Percentiles rank a stretch among this genome's conserved stretches.
Evolutionary conservation across 2,329 filamentous ascomycete genomes (phyloP).

Genomic region (Trichoderma sp.): DNA sequence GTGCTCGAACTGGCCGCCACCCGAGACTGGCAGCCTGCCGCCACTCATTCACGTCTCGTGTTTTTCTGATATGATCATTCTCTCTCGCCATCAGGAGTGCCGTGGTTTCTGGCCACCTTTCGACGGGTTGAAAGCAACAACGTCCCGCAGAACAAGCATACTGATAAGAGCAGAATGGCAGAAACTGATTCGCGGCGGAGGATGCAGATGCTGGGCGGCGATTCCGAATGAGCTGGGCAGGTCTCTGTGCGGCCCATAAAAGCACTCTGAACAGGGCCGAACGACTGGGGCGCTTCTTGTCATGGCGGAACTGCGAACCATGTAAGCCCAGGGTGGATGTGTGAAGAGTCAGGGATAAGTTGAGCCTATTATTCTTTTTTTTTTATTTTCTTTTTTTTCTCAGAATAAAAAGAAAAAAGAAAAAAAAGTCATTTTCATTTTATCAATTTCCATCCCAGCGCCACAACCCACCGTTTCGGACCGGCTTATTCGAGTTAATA

Average conservation of each 20-base stretch:
- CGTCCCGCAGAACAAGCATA: neutral
- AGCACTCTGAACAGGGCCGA: conserved; percentile 5
- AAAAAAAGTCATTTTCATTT: neutral
- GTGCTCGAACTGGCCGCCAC: neutral
- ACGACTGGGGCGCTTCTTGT: conserved; percentile 6
- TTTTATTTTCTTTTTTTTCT: neutral
- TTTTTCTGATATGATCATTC: neutral
- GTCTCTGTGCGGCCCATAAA: conserved; percentile 13
- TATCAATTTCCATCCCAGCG: neutral
- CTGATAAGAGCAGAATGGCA: neutral
- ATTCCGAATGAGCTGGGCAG: conserved; percentile 20
- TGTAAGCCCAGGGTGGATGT: conserved; percentile 11
- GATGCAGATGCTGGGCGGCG: conserved; percentile 4
- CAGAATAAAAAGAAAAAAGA: neutral
- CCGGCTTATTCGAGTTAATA: conserved; percentile 12
- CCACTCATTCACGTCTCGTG: conserved; percentile 1
- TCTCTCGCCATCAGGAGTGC: neutral
- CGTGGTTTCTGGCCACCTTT: neutral
- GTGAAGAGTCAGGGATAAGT: conserved; percentile 16
- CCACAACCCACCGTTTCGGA: conserved; percentile 20
- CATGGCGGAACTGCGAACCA: conserved; percentile 14
- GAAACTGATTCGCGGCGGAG: neutral
- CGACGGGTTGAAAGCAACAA: neutral
- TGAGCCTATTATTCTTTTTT: neutral
- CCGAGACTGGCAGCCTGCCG: neutral